These are phyloP conservation scores for Cercospora sesami DNA, from an alignment of 2,329 filamentous ascomycete genomes.

Conservation along the genomic window DNA sequence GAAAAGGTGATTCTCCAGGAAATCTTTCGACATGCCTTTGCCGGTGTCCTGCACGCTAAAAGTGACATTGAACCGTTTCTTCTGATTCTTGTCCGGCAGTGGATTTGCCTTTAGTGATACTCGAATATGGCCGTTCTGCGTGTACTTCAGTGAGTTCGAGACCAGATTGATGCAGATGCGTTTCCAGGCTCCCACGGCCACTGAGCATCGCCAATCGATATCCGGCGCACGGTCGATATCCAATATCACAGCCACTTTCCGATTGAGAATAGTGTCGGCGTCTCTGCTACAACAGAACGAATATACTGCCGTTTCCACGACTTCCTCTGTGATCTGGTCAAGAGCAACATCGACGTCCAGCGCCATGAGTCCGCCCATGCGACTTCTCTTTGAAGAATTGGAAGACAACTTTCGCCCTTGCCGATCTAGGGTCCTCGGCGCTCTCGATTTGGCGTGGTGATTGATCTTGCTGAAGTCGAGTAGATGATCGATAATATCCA, in stretches of 20 bases:
- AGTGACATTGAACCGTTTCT: conserved; percentile 28
- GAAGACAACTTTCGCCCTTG: conserved; percentile 16
- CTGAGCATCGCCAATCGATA: conserved; percentile 45
- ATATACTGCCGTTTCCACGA: conserved; percentile 54
- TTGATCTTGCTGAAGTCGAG: conserved; percentile 51
- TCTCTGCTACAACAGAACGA: conserved; percentile 33
- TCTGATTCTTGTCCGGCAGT: conserved; percentile 24
- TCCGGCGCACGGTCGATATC: conserved; percentile 43
- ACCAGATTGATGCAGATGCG: conserved; percentile 51
- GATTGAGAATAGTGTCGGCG: conserved; percentile 25
- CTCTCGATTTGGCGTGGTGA: conserved; percentile 30
- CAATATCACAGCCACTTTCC: conserved; percentile 49
- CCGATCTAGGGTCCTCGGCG: conserved; percentile 8
- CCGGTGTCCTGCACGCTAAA: conserved; percentile 61
- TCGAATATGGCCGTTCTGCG: conserved; percentile 44
- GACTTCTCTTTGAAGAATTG: conserved; percentile 17
- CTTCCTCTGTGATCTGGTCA: conserved; percentile 53
- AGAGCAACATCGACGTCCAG: conserved; percentile 42
- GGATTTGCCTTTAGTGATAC: conserved; percentile 33
- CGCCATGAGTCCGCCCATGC: conserved; percentile 29
- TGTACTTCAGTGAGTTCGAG: conserved; percentile 54
- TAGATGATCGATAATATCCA: conserved; percentile 50
- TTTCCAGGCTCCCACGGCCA: conserved; percentile 50
- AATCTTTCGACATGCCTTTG: conserved; percentile 64
- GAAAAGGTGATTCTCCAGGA: conserved; percentile 61